Evolutionary conservation across 345 rosid genomes (phyloP), one percentile per base, ranked within the genome.

Genomic region (Rhizophora mangle): DNA sequence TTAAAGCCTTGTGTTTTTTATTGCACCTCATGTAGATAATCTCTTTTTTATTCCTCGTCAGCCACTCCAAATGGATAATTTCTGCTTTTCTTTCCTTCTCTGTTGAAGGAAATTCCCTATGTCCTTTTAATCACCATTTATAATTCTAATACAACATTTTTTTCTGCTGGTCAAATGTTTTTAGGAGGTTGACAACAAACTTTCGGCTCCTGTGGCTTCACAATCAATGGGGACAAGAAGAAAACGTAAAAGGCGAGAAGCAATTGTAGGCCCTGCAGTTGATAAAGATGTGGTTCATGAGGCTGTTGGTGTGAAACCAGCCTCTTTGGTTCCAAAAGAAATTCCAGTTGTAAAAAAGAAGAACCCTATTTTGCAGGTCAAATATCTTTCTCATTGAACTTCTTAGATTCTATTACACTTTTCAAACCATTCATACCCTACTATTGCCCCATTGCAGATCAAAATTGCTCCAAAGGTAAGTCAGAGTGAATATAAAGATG

Each of bases 221-320:
- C 55, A 56, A 69, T 62, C 51, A 64, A 67, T 71, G 70, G 87
- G 74, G 66, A 52, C 85, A 65, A 65, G 89, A 65, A 65, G 84
- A 75, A 95, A 95, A 78, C 89, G 90, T 68, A 80, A 82, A 60
- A 86, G 87, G 71, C 79, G 55, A 71, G 91, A 88, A 74, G 69
- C 81, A 74, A 83, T 90, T 62, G 82, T 90, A 37, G 99, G 96
- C 71, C 93, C 92, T 83, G 99, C 89, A 64, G 67, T 79, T 66
- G 85, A 88, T 70, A 92, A 90, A 83, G 87, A 76, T 60, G 92
- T 90, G 62, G 73, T 79, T 62, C 93, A 82, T 79, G 97, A 92
- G 82, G 83, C 90, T 39, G 94, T 89, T 77, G 98, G 98, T 67
- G 76, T 92, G 84, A 92, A 90, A 81, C 88, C 85, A 63, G 88